A percentile compares a stretch with the other conserved stretches of the same genome.
Evolutionary conservation across 371 early-diverging fungal genomes (phyloP).

Genomic region (Saksenaea oblongispora): DNA sequence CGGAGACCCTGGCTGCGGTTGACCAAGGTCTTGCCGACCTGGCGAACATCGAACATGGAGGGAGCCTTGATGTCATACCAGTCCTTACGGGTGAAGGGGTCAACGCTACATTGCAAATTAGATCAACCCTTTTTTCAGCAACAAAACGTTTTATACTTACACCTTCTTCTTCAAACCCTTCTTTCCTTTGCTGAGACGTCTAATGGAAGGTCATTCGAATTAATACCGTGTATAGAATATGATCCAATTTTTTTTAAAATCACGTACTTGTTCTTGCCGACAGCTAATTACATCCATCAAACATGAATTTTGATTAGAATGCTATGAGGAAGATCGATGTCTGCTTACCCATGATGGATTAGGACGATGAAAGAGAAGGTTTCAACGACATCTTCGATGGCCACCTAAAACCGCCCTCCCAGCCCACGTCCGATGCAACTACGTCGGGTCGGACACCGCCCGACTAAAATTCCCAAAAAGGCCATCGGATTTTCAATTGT

Average conservation of each 20-base stretch:
- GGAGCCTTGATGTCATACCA: slow-evolving; percentile 99
- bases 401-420: not conserved
- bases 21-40: slow-evolving; percentile 98
- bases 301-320: not conserved
- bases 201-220: slow-evolving; percentile 16
- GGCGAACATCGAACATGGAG: slow-evolving; percentile 91
- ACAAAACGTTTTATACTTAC: slow-evolving; percentile 59
- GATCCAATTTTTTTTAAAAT: slow-evolving; percentile 1
- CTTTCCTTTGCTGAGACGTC: slow-evolving; percentile 92
- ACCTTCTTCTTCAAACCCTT: slow-evolving; percentile 97
- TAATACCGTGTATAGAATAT: not conserved
- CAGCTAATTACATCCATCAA: slow-evolving; percentile 52
- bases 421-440: not conserved
- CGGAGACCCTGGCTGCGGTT: slow-evolving; percentile 99
- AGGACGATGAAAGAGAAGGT: slow-evolving; percentile 6
- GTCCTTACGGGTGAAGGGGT: slow-evolving; percentile 98
- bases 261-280: slow-evolving; percentile 95
- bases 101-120: slow-evolving; percentile 62
- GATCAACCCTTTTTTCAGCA: not conserved
- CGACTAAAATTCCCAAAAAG: not conserved
- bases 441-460: not conserved
- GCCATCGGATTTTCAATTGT: not conserved
- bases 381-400: not conserved
- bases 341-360: slow-evolving; percentile 6
- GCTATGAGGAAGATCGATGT: not conserved